A percentile compares a stretch with the other conserved stretches of the same genome.
These are phyloP conservation scores for Fraxinus pennsylvanica DNA, from an alignment of 257 asterid species.

Conservation along the genomic window DNA sequence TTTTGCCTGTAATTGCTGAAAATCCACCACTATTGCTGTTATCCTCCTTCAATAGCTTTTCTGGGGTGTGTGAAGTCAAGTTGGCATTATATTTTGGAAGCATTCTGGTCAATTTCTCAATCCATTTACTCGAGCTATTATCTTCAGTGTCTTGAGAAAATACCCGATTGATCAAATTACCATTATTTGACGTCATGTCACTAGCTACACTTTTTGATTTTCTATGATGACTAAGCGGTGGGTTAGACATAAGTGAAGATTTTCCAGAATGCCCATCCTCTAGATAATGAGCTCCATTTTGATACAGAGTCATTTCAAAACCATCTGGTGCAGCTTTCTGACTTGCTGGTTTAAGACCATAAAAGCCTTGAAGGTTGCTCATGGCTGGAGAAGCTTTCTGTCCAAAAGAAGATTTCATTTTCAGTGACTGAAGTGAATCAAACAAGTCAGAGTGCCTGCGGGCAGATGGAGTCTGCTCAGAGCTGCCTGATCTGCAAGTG, in stretches of 20 bases:
- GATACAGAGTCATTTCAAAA: conserved; percentile 60
- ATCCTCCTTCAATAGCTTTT: conserved; percentile 72
- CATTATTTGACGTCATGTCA: conserved; percentile 46
- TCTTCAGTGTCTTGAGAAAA: conserved; percentile 41
- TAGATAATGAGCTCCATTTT: conserved; percentile 49
- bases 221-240: conserved; percentile 56
- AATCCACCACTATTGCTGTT: conserved; percentile 39
- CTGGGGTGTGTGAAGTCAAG: conserved; percentile 50
- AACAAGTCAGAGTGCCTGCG: conserved; percentile 71
- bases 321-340: conserved; percentile 45
- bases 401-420: conserved; percentile 56
- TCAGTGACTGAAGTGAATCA: conserved; percentile 77
- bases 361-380: conserved; percentile 61
- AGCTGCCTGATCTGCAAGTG: conserved; percentile 62
- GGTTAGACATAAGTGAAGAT: conserved; percentile 37
- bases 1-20: conserved; percentile 57
- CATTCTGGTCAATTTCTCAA: conserved; percentile 51
- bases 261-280: conserved; percentile 49
- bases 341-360: conserved; percentile 50
- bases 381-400: conserved; percentile 61
- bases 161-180: conserved; percentile 30
- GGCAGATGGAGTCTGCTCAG: conserved; percentile 42
- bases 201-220: conserved; percentile 66
- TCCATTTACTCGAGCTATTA: conserved; percentile 40
- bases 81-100: conserved; percentile 61